Conservation (phyloP, 2,329 filamentous ascomycete genomes). For the Geosmithia flava region DNA sequence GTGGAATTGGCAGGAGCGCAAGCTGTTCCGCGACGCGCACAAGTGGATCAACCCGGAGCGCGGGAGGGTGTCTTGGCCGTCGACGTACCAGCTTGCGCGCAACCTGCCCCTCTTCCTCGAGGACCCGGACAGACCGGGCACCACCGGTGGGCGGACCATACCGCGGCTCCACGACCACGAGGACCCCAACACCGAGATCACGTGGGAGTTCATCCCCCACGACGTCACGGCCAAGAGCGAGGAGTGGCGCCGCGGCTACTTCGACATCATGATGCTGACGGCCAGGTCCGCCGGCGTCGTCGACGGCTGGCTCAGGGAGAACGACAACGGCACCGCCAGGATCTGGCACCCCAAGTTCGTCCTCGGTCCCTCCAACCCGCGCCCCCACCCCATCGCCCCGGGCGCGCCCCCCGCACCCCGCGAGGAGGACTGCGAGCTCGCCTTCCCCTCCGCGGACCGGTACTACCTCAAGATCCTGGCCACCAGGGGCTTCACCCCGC, state of each 20-base stretch:
- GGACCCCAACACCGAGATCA: constrained; percentile 54
- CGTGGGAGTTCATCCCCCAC: constrained; percentile 48
- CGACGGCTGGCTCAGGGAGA: constrained; percentile 67
- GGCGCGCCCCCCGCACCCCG: constrained; percentile 50
- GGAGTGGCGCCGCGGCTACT: constrained; percentile 78
- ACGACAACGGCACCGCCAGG: constrained; percentile 36
- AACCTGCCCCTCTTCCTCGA: constrained; percentile 56
- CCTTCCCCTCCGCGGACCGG: constrained; percentile 58
- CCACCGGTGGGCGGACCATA: background rate
- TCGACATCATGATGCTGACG: constrained; percentile 65
- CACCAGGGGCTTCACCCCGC: constrained; percentile 65
- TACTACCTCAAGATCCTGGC: constrained; percentile 76
- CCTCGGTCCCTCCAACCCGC: constrained; percentile 71
- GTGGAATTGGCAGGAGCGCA: constrained; percentile 62
- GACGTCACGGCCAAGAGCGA: constrained; percentile 69
- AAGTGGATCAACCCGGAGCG: constrained; percentile 40
- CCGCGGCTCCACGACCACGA: constrained; percentile 7
- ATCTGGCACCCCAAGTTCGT: constrained; percentile 63
- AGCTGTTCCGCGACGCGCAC: constrained; percentile 53
- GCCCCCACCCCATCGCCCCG: constrained; percentile 59
- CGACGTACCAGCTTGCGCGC: constrained; percentile 47
- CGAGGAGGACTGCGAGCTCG: constrained; percentile 63
- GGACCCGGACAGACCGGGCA: constrained; percentile 28
- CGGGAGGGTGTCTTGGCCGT: constrained; percentile 51
- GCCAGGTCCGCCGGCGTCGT: constrained; percentile 69